These are phyloP conservation scores for Neofusicoccum sp. DNA, from an alignment of 2,329 filamentous ascomycete genomes.

Conservation along the genomic window DNA sequence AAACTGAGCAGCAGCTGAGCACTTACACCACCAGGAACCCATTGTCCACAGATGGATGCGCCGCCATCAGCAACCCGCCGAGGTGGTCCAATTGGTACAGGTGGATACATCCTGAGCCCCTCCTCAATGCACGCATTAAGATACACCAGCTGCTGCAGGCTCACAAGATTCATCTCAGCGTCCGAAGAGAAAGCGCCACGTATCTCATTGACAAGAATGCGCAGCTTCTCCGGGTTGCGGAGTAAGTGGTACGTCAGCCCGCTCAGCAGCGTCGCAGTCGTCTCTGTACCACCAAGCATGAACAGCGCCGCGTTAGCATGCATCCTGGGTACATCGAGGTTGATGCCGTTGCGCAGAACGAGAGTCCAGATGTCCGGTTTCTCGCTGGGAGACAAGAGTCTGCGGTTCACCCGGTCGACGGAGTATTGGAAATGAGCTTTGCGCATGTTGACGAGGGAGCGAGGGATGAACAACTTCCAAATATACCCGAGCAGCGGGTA, in stretches of 20 bases:
- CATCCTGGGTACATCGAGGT: slow-evolving; percentile 17
- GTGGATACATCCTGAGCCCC: slow-evolving; percentile 43
- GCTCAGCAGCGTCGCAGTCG: slow-evolving; percentile 39
- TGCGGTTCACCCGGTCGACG: slow-evolving; percentile 23
- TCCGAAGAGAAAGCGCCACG: slow-evolving; percentile 25
- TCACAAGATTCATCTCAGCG: slow-evolving; percentile 36
- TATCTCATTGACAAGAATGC: slow-evolving; percentile 30
- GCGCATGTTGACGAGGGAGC: neutral
- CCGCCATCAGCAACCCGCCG: slow-evolving; percentile 36
- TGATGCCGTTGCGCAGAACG: slow-evolving; percentile 26
- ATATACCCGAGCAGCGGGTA: neutral
- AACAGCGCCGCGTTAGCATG: slow-evolving; percentile 21
- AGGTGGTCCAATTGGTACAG: slow-evolving; percentile 35
- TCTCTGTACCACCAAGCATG: slow-evolving; percentile 40
- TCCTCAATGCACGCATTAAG: slow-evolving; percentile 44
- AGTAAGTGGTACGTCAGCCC: slow-evolving; percentile 38
- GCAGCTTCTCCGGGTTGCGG: slow-evolving; percentile 24
- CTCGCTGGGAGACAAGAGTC: slow-evolving; percentile 21
- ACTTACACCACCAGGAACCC: slow-evolving; percentile 32
- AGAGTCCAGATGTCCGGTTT: slow-evolving; percentile 41
- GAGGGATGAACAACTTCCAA: neutral
- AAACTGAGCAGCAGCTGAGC: neutral
- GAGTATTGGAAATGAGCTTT: neutral
- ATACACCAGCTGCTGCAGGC: slow-evolving; percentile 33
- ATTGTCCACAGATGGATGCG: slow-evolving; percentile 35